Evolutionary conservation across 768 basidiomycete species (phyloP), one percentile per base, ranked within the genome.

Genomic region (Paxillus rubicundulus): DNA sequence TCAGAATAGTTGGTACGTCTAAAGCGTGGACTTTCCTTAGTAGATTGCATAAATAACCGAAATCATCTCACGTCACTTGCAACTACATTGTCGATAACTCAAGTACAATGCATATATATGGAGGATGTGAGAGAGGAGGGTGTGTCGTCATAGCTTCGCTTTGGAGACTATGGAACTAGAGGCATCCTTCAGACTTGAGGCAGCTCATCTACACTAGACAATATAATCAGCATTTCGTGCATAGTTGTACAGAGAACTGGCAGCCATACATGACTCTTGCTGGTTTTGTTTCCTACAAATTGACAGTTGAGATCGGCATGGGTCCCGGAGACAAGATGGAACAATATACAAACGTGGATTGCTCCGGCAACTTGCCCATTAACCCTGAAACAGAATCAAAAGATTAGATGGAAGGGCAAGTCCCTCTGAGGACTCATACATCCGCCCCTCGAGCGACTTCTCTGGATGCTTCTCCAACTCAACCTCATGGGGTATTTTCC

Each of bases 301-400:
- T 14, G 28, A 58, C 43, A 38, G 45, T 37, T 10, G 9, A 18
- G 28, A 43, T 59, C 21, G 60, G 53, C 32, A 49, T 30, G 45
- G 27, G 10, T 18, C 3, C 37, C 16, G 32, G 30, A 32, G 21
- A 39, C 9, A n/a, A 39, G 42, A 27, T 17, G 14, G 46, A 20
- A 52, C 18, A 43, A 45, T 17, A 45, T 17, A 71, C 78, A 42
- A 52, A 82, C 82, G 45, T 80, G 75, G 54, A 90, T 85, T 20
- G 84, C 78, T 20, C 81, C 88, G 21, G 87, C 88, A 2, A 89
- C 86, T 82, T 85, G 17, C 88, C 88, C 86, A 89, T 89, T 18
- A 89, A 66, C 85, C 85, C 86, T 88, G 45, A 21, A 50, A 45
- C 52, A 21, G 18, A 49, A 6, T 34, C 20, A 57, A 49, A 43